Evolutionary conservation across 179 eudicot species (phyloP).

Genomic region (Amaranthus tricolor): DNA sequence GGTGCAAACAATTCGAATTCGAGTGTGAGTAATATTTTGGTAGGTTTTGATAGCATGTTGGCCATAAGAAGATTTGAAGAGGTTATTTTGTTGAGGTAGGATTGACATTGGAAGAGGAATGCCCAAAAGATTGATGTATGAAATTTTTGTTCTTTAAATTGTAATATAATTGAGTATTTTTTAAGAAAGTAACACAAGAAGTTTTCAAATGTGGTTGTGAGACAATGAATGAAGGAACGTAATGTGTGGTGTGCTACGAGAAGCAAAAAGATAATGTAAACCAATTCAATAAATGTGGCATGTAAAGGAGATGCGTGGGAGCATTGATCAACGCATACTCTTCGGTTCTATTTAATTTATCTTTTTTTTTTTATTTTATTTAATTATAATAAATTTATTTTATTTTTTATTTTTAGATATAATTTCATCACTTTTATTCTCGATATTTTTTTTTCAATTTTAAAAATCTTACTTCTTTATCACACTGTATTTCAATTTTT

Average conservation of each 20-base stretch:
- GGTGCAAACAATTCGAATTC: conserved; percentile 31
- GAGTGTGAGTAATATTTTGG: conserved; percentile 5
- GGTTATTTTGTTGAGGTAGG: conserved; percentile 44
- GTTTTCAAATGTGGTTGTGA: too few species aligned
- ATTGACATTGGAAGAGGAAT: conserved; percentile 39
- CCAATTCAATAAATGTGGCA: conserved; percentile 30
- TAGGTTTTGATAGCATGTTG: conserved; percentile 18
- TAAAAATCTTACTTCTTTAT: too few species aligned
- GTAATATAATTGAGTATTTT: not conserved
- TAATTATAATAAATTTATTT: too few species aligned
- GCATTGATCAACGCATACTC: not conserved
- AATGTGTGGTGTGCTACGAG: too few species aligned
- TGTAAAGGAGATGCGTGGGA: conserved; percentile 40
- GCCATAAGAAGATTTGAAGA: conserved; percentile 14
- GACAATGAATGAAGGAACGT: too few species aligned
- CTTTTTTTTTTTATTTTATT: too few species aligned
- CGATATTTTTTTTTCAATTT: too few species aligned
- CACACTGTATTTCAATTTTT: too few species aligned
- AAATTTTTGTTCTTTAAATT: not conserved
- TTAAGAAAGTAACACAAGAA: not conserved
- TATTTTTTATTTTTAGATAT: too few species aligned
- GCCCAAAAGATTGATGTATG: not conserved
- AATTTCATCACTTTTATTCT: too few species aligned
- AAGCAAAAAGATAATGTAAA: too few species aligned
- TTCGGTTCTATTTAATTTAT: too few species aligned